Base-by-base conservation (phyloP, 1,139 yeast genomes). In the Candida sanyaensis region DNA sequence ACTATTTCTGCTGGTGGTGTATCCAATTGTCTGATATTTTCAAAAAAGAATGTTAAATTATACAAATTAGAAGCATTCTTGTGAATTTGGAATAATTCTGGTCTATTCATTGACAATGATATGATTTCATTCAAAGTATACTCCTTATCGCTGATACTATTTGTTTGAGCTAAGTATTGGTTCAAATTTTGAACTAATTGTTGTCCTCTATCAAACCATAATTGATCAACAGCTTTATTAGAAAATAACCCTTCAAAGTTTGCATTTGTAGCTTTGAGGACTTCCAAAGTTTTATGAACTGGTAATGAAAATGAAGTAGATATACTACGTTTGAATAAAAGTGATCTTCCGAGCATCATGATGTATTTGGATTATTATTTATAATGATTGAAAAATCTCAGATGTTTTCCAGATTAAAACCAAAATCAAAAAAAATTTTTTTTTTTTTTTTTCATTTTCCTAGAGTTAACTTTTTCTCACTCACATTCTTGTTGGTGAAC, bases 181-280 rank as follows among this genome's bases (percentile, higher is more conserved):
- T 75, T 83, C 53, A 86, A 68, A 28, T 76, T 76, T 11, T 69
- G 69, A 5, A 80, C 71, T 50, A 82, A 74, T 23, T 60, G 53
- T 13, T 71, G 68, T 6, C 84, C 79, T 63, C 87, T 76, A 37
- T 77, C 68, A 57, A 74, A 81, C 86, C 89, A 86, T 34, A 85
- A 74, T 55, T 78, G 81, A 33, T 79, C 63, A 23, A 85, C 63
- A 10, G 88, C 81, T 28, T 71, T 58, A 11, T 73, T 54, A 9
- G 86, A 75, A 52, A 80, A 77, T 17, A 86, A 66, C 1, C 92
- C 92, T 29, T 69, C 64, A 49, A 84, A 73, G 21, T 79, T 77
- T 8, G 66, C 59, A 11, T 69, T 55, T 27, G 64, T 58, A 6
- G 66, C 57, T 49, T 61, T 66, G 37, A 71, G 50, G 11, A 64